Base-by-base conservation (phyloP, 805 yeast species). In the Cyberlindnera misumaiensis region DNA sequence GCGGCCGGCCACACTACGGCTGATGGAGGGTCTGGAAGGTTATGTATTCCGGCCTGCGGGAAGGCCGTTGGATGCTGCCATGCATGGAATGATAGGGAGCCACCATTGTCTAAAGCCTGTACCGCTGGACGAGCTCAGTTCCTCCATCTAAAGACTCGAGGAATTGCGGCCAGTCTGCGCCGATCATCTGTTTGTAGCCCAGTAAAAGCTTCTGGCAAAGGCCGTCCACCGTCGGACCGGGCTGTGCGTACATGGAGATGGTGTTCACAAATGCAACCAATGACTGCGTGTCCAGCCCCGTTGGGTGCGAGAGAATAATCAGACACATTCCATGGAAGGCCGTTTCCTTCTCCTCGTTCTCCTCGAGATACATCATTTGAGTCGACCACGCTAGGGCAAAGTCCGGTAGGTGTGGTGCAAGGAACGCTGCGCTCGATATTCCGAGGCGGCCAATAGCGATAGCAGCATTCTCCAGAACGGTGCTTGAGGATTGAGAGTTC, bases 391-490 rank as follows among this genome's bases (percentile, higher is more conserved):
- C 68, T 32, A 67, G 56, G 22, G 81, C 67, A 49, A 81, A 72
- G 44, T 73, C 73, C 0, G 73, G 67, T 46, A 87, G 49, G 45
- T 75, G 77, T 1, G 77, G 72, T 1, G 83, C 72, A 32, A 81
- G 64, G 28, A 70, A 67, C 16, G 73, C 76, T 2, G 90, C 79
- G 41, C 70, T 68, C 40, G 70, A 64, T 15, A 79, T 56, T 3
- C 95, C 95, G 51, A 93, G 64, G 48, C 97, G 72, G 12, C 97
- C 97, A 36, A 90, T 67, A 26, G 97, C 81, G 36, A 89, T 84
- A 14, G 95, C 93, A 1, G 89, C 78, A 58, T 93, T 93, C 55
- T 89, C 97, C 46, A 82, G 55, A 4, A 89, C 82, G 0, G 88
- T 73, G 15, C 68, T 70, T 46, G 32, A 28, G 18, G 75, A 78